Evolutionary conservation across 1,284 basidiomycete species (phyloP), one percentile per base, ranked within the genome.

Genomic region (Volvariella surrecta): DNA sequence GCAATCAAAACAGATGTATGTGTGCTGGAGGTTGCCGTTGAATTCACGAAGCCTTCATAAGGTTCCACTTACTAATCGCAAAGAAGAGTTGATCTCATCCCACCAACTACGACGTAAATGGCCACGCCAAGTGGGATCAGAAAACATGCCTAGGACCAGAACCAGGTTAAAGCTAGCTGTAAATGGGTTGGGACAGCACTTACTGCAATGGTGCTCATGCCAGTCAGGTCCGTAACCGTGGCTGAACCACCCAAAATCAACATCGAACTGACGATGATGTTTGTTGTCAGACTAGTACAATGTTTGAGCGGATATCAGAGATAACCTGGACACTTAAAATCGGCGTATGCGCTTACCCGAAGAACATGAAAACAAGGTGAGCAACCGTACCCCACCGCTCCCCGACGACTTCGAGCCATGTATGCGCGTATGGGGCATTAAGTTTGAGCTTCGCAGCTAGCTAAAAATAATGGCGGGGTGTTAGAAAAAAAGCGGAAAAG

Each of bases 1-100:
- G 75, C 76, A 56, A 89, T 89, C 18, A 93, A 74, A 9, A 89
- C 81, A 0, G 80, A 69, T 0, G 89, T 92, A 58, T 92, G 86
- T 1, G 83, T 82, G 59, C 79, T 82, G 44, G 17, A 34, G 48
- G 37, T 34, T 43, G 32, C 47, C 32, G 47, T 38, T 42, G 38
- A n/a, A 40, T 8, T 52, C 54, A n/a, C 46, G 55, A 47, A 59
- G 43, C 39, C 58, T 53, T 39, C 28, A 21, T 16, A 19, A 21
- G 32, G 24, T 43, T 39, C 10, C 35, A 45, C 76, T 49, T 45
- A 80, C 74, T 76, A 77, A 49, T 77, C 74, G 35, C 76, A 77
- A 20, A 78, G 64, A 4, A 77, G 56, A 3, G 75, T 77, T 3
- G 74, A 76, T 32, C 74, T 69, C 76, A 77, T 77, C 7, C 74